Percentiles rank a stretch among this genome's conserved stretches.
Evolutionary conservation across 164 flowering plant genomes (phyloP).

Genomic region (Platanus orientalis): DNA sequence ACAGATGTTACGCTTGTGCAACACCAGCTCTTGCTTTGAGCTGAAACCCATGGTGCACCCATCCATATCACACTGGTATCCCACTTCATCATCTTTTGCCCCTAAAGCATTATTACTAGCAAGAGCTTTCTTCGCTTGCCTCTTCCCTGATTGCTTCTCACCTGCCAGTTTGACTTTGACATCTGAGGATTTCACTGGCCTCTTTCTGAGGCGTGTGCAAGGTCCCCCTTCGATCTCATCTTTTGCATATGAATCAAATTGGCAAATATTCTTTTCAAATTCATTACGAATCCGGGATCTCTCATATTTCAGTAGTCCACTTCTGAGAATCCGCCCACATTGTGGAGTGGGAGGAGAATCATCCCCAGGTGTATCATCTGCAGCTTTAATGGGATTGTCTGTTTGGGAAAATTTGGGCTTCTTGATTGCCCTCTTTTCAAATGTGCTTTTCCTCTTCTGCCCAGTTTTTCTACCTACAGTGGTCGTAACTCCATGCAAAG

Average conservation of each 20-base stretch:
- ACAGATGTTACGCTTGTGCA: constrained; percentile 80
- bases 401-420: constrained; percentile 27
- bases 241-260: constrained; percentile 24
- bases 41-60: constrained; percentile 87
- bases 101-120: constrained; percentile 5
- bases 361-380: constrained; percentile 27
- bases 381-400: constrained; percentile 16
- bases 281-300: constrained; percentile 20
- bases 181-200: constrained; percentile 35
- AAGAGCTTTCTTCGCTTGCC: constrained; percentile 32
- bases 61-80: constrained; percentile 72
- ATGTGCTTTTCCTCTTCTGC: constrained; percentile 47
- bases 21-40: constrained; percentile 61
- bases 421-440: constrained; percentile 29
- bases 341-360: constrained; percentile 11
- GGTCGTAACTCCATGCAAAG: constrained; percentile 8
- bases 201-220: constrained; percentile 71
- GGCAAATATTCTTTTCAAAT: constrained; percentile 14
- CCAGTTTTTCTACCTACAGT: constrained; percentile 27
- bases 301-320: constrained; percentile 28
- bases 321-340: constrained; percentile 21
- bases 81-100: constrained; percentile 43
- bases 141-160: constrained; percentile 35
- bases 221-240: constrained; percentile 66
- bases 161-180: constrained; percentile 23